Evolutionary conservation across 805 yeast genomes (phyloP).

Genomic region (Lipomyces kockii): DNA sequence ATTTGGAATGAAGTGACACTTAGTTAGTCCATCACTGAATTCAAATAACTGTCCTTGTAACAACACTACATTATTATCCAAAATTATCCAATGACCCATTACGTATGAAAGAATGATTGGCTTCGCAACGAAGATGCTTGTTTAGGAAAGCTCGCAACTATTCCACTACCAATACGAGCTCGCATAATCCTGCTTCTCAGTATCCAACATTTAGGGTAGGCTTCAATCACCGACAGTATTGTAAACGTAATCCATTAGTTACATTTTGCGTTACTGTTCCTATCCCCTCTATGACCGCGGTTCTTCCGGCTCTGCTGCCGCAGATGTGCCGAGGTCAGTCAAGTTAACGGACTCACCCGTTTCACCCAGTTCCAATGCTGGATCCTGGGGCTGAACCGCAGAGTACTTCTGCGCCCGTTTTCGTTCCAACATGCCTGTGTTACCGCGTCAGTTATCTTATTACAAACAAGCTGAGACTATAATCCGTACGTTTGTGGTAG

Average conservation of each 20-base stretch:
- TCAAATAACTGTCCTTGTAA: not conserved
- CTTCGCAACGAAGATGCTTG: not conserved
- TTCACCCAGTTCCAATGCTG: conserved; percentile 19
- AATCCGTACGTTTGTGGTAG: conserved; percentile 46
- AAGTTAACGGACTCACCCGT: not conserved
- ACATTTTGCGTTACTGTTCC: not conserved
- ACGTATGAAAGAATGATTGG: not conserved
- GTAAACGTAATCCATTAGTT: not conserved
- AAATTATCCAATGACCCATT: not conserved
- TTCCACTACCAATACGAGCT: not conserved
- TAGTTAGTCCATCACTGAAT: not conserved
- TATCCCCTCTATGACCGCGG: not conserved
- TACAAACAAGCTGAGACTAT: not conserved
- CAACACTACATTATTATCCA: not conserved
- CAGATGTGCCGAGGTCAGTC: not conserved
- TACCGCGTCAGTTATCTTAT: not conserved
- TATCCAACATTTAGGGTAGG: not conserved
- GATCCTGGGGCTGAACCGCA: conserved; percentile 15
- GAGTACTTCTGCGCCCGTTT: conserved; percentile 36
- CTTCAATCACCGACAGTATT: not conserved
- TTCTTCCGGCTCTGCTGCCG: not conserved
- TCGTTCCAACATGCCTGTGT: conserved; percentile 40
- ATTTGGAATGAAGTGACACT: not conserved
- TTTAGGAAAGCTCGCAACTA: not conserved
- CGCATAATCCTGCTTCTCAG: not conserved